Evolutionary conservation across 2,329 filamentous ascomycete species (phyloP).

Genomic region (Cytospora leucostoma): DNA sequence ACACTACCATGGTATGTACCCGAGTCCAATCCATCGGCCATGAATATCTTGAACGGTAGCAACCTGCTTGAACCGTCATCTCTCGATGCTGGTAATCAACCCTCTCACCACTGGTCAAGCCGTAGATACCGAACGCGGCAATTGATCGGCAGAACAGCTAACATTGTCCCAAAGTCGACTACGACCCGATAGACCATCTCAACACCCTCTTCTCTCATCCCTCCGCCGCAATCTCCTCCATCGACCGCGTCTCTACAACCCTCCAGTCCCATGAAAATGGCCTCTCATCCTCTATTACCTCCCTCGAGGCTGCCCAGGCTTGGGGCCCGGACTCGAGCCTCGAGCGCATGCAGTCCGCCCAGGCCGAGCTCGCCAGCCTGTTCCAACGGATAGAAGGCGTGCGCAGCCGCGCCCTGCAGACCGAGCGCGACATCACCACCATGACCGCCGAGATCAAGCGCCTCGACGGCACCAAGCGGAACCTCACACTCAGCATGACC

Average conservation of each 20-base stretch:
- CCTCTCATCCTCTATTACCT: conserved; percentile 74
- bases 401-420: conserved; percentile 83
- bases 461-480: conserved; percentile 93
- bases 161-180: conserved; percentile 58
- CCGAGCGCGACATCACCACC: conserved; percentile 92
- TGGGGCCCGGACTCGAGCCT: conserved; percentile 85
- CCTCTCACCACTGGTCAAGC: background rate
- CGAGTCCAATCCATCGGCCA: conserved; percentile 12
- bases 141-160: background rate
- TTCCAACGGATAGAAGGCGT: conserved; percentile 96
- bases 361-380: conserved; percentile 83
- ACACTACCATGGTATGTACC: background rate
- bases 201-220: conserved; percentile 93
- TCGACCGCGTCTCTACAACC: conserved; percentile 71
- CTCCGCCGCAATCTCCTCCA: conserved; percentile 77
- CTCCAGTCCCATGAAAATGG: conserved; percentile 78
- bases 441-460: conserved; percentile 99
- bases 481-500: conserved; percentile 96
- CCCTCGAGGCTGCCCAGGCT: conserved; percentile 75
- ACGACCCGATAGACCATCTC: conserved; percentile 89
- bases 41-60: conserved; percentile 27
- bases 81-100: conserved; percentile 31
- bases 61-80: conserved; percentile 26
- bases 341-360: conserved; percentile 86
- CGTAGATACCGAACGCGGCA: too few species aligned